Base-by-base conservation (phyloP, 2,329 filamentous ascomycete genomes). In the Aspergillus calidoustus region DNA sequence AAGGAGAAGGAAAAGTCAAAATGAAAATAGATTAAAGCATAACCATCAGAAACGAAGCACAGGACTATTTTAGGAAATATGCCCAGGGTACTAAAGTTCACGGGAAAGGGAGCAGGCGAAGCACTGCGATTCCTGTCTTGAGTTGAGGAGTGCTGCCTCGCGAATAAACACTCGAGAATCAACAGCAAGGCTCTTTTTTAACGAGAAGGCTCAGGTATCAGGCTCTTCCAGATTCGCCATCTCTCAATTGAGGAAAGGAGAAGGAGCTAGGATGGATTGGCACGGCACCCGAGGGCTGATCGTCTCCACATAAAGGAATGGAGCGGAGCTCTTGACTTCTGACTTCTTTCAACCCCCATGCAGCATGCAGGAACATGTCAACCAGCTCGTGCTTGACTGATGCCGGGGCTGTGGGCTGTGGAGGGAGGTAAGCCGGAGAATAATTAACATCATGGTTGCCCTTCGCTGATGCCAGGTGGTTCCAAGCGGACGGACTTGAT, bases 271-370 rank as follows among this genome's bases (percentile, higher is more conserved):
- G 59, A 60, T 51, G 62, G 58, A 59, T 55, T 61, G 60, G 65
- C 65, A 63, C 66, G 65, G 68, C 64, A 68, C 48, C 65, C 61
- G 65, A 68, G 57, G 64, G 68, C 64, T 64, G 67, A 70, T 70
- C 68, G 60, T 62, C 68, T 61, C 68, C 68, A 69, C 68, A 57
- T 50, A 38, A 50, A 65, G 61, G 64, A 66, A 67, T 66, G 61
- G 66, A 64, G 64, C 63, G 59, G 62, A 54, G 62, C 66, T 61
- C 52, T 52, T 57, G 60, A 51, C 38, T 54, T 64, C 25, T 60
- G 54, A 54, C 46, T 52, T 53, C 52, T 52, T 57, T 57, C 57
- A 49, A 59, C 30, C 46, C 51, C 57, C 60, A 52, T 57, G 34
- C 55, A 57, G 47, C 58, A 54, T 60, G 61, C 61, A 61, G 58